phyloP scores from a whole-genome alignment of 2,329 filamentous ascomycete genomes.

The Nakataea oryzae region DNA sequence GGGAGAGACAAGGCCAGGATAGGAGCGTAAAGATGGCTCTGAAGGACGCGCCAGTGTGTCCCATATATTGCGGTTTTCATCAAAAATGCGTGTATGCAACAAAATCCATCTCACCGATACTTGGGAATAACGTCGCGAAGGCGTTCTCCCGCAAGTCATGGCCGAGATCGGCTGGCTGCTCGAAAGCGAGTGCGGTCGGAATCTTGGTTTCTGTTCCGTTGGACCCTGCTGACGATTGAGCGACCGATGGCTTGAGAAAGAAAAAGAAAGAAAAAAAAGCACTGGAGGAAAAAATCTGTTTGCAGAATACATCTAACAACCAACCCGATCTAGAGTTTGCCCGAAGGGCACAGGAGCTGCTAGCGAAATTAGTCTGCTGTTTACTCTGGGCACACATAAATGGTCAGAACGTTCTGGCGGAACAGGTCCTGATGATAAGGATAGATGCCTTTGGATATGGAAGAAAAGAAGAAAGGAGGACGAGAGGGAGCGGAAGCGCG shows the following conservation, averaged over 20 bases:
- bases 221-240: neutral
- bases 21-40: too few relatives aligned
- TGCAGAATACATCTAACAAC: conserved; percentile 96
- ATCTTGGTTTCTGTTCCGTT: neutral
- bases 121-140: neutral
- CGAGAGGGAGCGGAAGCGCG: conserved; percentile 11
- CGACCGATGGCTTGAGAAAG: neutral
- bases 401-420: conserved; percentile 77
- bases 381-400: conserved; percentile 82
- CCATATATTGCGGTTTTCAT: neutral
- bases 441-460: conserved; percentile 55
- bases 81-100: neutral
- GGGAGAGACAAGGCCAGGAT: too few relatives aligned
- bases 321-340: conserved; percentile 50
- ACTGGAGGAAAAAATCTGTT: too few relatives aligned
- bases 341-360: conserved; percentile 63
- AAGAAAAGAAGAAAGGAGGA: conserved; percentile 20
- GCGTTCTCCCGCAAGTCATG: neutral
- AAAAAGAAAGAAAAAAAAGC: too few relatives aligned
- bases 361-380: conserved; percentile 95
- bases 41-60: too few relatives aligned
- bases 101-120: neutral
- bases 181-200: neutral
- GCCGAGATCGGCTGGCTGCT: neutral
- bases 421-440: conserved; percentile 91